phyloP scores from a whole-genome alignment of 2,329 filamentous ascomycete genomes.

The Colletotrichum phormii region DNA sequence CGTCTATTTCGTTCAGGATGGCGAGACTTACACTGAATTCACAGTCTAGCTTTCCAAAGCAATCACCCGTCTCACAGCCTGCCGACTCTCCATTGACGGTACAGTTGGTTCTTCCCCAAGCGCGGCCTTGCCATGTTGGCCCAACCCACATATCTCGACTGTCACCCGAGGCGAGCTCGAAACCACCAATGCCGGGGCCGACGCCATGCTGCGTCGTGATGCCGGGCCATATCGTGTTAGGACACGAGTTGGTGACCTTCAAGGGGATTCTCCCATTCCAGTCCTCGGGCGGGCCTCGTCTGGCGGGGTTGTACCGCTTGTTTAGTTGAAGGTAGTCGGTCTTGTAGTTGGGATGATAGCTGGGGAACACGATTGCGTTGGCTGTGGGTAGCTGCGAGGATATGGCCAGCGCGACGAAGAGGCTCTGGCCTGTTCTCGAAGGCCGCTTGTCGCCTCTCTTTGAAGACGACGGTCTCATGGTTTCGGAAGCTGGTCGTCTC shows the following conservation, averaged over 20 bases:
- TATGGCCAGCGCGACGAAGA: slow-evolving; percentile 12
- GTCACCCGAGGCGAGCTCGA: slow-evolving; percentile 70
- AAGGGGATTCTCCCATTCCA: slow-evolving; percentile 65
- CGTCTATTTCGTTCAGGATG: neutral
- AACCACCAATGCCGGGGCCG: slow-evolving; percentile 75
- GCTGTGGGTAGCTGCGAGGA: slow-evolving; percentile 13
- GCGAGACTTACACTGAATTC: slow-evolving; percentile 69
- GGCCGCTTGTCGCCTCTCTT: slow-evolving; percentile 13
- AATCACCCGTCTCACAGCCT: slow-evolving; percentile 82
- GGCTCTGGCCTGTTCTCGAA: neutral
- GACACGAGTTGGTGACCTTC: slow-evolving; percentile 78
- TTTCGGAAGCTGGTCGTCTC: neutral
- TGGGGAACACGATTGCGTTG: slow-evolving; percentile 26
- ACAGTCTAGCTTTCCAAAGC: slow-evolving; percentile 77
- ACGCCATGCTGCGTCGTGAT: slow-evolving; percentile 79
- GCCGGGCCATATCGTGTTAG: slow-evolving; percentile 79
- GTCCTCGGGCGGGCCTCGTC: slow-evolving; percentile 46
- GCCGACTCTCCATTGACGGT: slow-evolving; percentile 76
- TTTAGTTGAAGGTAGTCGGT: slow-evolving; percentile 42
- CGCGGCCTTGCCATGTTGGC: slow-evolving; percentile 81
- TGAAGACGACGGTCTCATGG: slow-evolving; percentile 22
- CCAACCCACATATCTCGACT: slow-evolving; percentile 74
- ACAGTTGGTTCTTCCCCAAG: slow-evolving; percentile 89
- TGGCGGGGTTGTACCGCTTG: slow-evolving; percentile 41
- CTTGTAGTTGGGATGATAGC: slow-evolving; percentile 19